These are phyloP conservation scores for Carallia pectinifolia DNA, from an alignment of 345 rosid genomes.

Conservation along the genomic window DNA sequence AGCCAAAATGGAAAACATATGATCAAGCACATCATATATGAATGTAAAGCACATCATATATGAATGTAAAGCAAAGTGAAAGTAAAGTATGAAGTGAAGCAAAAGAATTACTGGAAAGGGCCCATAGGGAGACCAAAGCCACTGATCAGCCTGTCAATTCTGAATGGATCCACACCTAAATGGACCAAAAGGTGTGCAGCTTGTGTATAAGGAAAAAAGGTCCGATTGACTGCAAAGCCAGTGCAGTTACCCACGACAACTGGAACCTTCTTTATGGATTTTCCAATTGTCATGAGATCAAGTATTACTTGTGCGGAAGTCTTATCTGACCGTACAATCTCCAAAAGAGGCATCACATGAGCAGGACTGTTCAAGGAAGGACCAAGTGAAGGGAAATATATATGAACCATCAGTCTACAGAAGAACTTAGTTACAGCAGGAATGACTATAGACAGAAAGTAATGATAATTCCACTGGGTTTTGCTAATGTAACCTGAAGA, in stretches of 20 bases:
- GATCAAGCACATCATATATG: not conserved
- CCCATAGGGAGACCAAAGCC: conserved; percentile 92
- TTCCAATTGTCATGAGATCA: conserved; percentile 88
- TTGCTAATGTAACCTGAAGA: conserved; percentile 66
- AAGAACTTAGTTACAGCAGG: not conserved
- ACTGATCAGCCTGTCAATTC: conserved; percentile 72
- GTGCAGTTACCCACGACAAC: conserved; percentile 95
- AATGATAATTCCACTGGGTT: no score
- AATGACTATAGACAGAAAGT: no score
- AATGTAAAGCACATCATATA: not conserved
- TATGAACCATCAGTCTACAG: not conserved
- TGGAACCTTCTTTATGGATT: conserved; percentile 82
- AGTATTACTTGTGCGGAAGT: conserved; percentile 88
- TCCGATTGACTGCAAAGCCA: conserved; percentile 90
- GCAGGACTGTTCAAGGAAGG: conserved; percentile 70
- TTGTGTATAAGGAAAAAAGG: conserved; percentile 87
- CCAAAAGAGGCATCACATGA: conserved; percentile 93
- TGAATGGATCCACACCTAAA: conserved; percentile 88
- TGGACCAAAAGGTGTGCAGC: conserved; percentile 61
- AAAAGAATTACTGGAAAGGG: conserved; percentile 80
- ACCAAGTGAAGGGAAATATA: conserved; percentile 12
- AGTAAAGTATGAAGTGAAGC: conserved; percentile 16
- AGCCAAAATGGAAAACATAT: not conserved
- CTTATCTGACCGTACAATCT: conserved; percentile 77
- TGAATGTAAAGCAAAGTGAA: not conserved